Evolutionary conservation across 106 monocot species (phyloP).

Genomic region (Allium cepa): DNA sequence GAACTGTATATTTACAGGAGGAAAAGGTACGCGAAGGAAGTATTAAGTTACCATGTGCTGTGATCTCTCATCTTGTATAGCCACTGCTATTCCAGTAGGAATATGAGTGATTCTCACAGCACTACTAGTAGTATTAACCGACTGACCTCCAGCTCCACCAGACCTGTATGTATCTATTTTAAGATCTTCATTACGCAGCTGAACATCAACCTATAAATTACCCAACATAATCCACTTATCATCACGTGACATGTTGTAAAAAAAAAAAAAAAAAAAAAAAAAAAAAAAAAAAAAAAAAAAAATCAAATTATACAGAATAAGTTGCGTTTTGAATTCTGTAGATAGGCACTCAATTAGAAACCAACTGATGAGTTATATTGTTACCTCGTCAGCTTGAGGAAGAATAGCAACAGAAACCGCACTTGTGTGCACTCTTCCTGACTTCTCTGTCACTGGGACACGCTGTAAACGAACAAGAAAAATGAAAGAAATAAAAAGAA

Average conservation of each 20-base stretch:
- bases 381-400: constrained; percentile 95
- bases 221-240: not conserved
- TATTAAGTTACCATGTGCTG: constrained; percentile 70
- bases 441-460: constrained; percentile 90
- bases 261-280: too few species aligned
- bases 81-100: constrained; percentile 73
- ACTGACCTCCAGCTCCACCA: constrained; percentile 86
- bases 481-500: too few species aligned
- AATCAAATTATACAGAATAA: not conserved
- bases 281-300: too few species aligned
- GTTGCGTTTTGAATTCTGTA: too few species aligned
- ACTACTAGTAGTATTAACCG: constrained; percentile 94
- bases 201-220: constrained; percentile 74
- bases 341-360: not conserved
- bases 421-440: constrained; percentile 94
- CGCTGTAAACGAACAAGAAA: constrained; percentile 35
- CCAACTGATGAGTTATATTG: not conserved
- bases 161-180: constrained; percentile 94
- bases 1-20: too few species aligned
- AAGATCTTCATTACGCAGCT: constrained; percentile 80
- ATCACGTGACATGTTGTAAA: not conserved
- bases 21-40: not conserved
- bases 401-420: constrained; percentile 95
- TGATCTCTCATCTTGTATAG: constrained; percentile 98
- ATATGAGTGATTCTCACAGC: constrained; percentile 91